phyloP scores from a whole-genome alignment of 768 basidiomycete genomes.

The Russula sp. region DNA sequence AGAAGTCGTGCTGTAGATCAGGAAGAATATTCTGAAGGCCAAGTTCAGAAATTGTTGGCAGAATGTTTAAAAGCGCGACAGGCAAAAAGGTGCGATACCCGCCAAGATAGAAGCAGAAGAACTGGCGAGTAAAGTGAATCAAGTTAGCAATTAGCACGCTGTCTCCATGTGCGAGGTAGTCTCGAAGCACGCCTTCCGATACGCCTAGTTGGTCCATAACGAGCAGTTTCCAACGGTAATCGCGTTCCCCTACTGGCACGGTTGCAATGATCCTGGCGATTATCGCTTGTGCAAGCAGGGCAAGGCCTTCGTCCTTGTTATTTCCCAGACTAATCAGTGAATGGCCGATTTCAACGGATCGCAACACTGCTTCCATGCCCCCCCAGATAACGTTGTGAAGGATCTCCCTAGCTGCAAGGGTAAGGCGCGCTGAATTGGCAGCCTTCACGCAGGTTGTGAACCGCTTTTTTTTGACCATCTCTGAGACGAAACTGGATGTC shows the following conservation, averaged over 20 bases:
- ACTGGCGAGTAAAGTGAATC: not conserved
- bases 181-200: not conserved
- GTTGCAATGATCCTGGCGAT: not conserved
- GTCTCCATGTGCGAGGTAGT: not conserved
- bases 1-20: slow-evolving; percentile 2
- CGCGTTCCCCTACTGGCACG: not conserved
- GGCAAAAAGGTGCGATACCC: not conserved
- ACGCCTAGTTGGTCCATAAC: not conserved
- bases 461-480: slow-evolving; percentile 4
- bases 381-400: too few species aligned
- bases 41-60: not conserved
- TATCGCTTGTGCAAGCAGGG: not conserved
- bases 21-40: not conserved
- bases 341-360: slow-evolving; percentile 4
- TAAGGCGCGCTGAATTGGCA: not conserved
- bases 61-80: not conserved
- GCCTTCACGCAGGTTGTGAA: slow-evolving; percentile 9
- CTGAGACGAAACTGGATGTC: not conserved
- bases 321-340: too few species aligned
- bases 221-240: slow-evolving; percentile 4
- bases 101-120: too few species aligned
- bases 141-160: slow-evolving; percentile 2
- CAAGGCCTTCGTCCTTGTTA: not conserved
- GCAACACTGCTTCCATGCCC: not conserved
- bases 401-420: too few species aligned